These are phyloP conservation scores for Acacia melanoxylon DNA, from an alignment of 306 rosid species.

Conservation along the genomic window DNA sequence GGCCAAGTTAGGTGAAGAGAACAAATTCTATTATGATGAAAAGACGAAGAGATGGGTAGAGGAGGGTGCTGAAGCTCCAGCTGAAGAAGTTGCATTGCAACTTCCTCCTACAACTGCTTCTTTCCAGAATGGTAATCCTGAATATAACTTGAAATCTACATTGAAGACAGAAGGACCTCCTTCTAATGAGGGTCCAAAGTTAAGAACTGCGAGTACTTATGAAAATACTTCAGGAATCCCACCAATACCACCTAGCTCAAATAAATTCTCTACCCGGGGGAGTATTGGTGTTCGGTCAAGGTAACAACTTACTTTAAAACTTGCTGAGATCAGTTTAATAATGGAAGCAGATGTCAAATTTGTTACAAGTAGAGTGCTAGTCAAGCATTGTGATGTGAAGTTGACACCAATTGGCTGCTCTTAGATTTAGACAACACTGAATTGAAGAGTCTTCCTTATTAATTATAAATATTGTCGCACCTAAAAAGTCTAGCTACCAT, in stretches of 20 bases:
- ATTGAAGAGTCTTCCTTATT: background rate
- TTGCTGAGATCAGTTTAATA: background rate
- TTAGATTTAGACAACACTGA: constrained; percentile 6
- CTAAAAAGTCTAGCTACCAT: background rate
- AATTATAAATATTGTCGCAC: background rate
- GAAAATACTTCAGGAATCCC: constrained; percentile 72
- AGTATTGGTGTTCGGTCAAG: constrained; percentile 82
- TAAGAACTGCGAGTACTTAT: constrained; percentile 31
- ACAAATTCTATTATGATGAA: constrained; percentile 89
- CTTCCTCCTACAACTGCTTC: constrained; percentile 77
- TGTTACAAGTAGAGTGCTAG: background rate
- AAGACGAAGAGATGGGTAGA: constrained; percentile 92
- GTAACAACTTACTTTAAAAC: constrained; percentile 37
- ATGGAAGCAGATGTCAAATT: constrained; percentile 5
- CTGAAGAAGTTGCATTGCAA: constrained; percentile 70
- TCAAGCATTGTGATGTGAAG: constrained; percentile 6
- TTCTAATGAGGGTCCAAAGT: constrained; percentile 39
- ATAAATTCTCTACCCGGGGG: constrained; percentile 69
- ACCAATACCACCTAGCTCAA: constrained; percentile 77
- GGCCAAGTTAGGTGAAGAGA: constrained; percentile 90
- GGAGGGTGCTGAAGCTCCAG: constrained; percentile 72
- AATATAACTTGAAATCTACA: constrained; percentile 69
- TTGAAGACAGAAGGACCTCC: constrained; percentile 55
- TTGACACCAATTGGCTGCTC: background rate
- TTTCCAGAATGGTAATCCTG: constrained; percentile 68